A percentile compares a stretch with the other conserved stretches of the same genome.
phyloP scores from a whole-genome alignment of 2,329 filamentous ascomycete species.

The Aspergillus persii region DNA sequence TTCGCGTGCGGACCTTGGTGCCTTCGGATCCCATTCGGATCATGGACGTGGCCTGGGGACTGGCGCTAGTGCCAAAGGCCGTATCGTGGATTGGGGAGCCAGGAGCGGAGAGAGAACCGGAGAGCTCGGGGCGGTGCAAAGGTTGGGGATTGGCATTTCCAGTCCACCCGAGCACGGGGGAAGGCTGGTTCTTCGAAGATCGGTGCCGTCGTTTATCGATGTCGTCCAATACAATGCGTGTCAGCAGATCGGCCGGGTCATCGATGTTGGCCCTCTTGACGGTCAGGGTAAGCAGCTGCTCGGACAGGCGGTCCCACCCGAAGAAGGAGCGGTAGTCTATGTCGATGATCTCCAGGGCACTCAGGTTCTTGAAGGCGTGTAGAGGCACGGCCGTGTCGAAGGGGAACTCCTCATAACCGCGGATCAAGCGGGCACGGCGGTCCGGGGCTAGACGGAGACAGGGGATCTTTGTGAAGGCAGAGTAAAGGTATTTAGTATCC shows the following conservation, averaged over 20 bases:
- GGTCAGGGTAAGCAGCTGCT: constrained; percentile 85
- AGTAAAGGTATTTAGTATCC: constrained; percentile 95
- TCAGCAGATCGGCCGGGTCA: constrained; percentile 83
- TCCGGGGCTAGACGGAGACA: constrained; percentile 88
- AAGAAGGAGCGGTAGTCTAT: constrained; percentile 97
- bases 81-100: constrained; percentile 58
- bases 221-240: constrained; percentile 92
- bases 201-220: constrained; percentile 88
- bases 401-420: constrained; percentile 94
- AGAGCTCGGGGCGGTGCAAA: constrained; percentile 63
- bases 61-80: constrained; percentile 48
- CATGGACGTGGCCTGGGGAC: constrained; percentile 47
- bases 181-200: constrained; percentile 80
- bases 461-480: constrained; percentile 96
- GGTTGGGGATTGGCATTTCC: constrained; percentile 57
- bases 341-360: constrained; percentile 88
- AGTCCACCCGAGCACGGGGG: constrained; percentile 70
- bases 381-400: constrained; percentile 96
- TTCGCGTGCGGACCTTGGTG: constrained; percentile 39
- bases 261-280: constrained; percentile 85
- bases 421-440: constrained; percentile 83
- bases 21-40: constrained; percentile 59
- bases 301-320: constrained; percentile 91
- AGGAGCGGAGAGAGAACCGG: constrained; percentile 67
- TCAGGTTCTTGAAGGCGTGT: constrained; percentile 96